phyloP scores from a whole-genome alignment of 2,329 filamentous ascomycete genomes.

The Diaporthe helianthi region DNA sequence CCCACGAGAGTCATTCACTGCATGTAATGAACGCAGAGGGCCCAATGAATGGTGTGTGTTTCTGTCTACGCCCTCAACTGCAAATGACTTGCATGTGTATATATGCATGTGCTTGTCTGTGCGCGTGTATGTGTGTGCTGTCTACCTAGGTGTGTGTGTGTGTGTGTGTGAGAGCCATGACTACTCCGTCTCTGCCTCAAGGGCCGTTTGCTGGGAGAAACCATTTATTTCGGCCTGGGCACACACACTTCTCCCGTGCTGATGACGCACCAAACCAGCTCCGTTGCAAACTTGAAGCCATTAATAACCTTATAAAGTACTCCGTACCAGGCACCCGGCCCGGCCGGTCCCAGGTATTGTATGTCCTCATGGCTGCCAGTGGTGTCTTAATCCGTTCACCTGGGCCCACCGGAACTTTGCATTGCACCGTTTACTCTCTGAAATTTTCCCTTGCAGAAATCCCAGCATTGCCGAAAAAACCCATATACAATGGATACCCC shows the following conservation, averaged over 20 bases:
- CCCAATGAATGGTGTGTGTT: not conserved
- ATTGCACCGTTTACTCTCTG: slow-evolving; percentile 2
- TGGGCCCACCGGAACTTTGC: not conserved
- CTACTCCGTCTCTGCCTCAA: too few relatives aligned
- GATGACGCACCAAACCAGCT: slow-evolving; percentile 13
- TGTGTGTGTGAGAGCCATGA: not conserved
- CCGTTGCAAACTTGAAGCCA: slow-evolving; percentile 8
- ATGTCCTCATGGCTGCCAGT: not conserved
- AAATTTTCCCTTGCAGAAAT: slow-evolving; percentile 17
- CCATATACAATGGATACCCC: slow-evolving; percentile 1
- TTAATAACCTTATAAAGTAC: too few relatives aligned
- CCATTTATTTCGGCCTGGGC: slow-evolving; percentile 16
- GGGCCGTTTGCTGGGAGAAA: slow-evolving; percentile 13
- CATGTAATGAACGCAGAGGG: slow-evolving; percentile 1
- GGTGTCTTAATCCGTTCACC: not conserved
- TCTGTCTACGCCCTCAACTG: too few relatives aligned
- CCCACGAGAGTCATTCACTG: slow-evolving; percentile 24
- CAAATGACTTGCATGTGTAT: too few relatives aligned
- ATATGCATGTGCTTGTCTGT: too few relatives aligned
- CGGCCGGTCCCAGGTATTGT: not conserved
- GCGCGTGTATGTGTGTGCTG: not conserved
- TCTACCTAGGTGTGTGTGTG: too few relatives aligned
- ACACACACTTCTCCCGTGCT: not conserved
- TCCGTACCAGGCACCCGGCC: not conserved
- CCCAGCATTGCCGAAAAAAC: slow-evolving; percentile 18